Evolutionary conservation across 805 yeast genomes (phyloP), one percentile per base, ranked within the genome.

Genomic region (Candida qinlingensis): DNA sequence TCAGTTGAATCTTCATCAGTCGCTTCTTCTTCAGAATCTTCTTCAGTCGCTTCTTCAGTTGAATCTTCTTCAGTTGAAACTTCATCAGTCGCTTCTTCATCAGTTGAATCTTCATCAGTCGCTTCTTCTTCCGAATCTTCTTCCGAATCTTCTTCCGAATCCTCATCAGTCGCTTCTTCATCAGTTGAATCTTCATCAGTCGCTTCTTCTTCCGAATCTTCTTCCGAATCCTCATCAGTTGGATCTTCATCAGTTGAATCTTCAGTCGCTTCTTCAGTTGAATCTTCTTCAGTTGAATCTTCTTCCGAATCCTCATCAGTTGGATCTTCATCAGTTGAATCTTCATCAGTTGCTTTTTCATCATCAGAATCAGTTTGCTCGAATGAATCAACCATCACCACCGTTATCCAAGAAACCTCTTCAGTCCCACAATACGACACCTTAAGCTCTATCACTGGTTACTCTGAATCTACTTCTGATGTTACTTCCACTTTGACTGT

Each of bases 391-490:
- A 34, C 48, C 12, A 36, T 45, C 4, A 37, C 41, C 38, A 28
- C 46, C 9, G 49, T 51, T 9, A 25, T 43, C 9, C 39, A 48
- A 4, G 41, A 44, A 39, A 49, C 56, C n/a, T 47, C 54, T n/a
- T 52, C 57, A 28, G 53, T 40, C 13, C 35, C 46, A 35, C 36
- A 45, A 1, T 37, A 40, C 35, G 12, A 25, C 5, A 45, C 45
- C 43, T 13, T 40, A 8, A 40, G 34, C 41, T 41, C 45, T 4
- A 26, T 47, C 7, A 48, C 46, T 31, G 44, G 42, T 3, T 39
- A 54, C 10, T 30, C 40, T 9, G 42, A 42, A 7, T 47, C 52
- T 42, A 51, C 53, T 40, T 36, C 37, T 9, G 49, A 54, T 2
- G 34, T 42, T 3, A 34, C 43, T 8, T 8, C 3, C 1, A 37